Base-by-base conservation (phyloP, 2,329 filamentous ascomycete genomes). In the Claviceps quebecensis region DNA sequence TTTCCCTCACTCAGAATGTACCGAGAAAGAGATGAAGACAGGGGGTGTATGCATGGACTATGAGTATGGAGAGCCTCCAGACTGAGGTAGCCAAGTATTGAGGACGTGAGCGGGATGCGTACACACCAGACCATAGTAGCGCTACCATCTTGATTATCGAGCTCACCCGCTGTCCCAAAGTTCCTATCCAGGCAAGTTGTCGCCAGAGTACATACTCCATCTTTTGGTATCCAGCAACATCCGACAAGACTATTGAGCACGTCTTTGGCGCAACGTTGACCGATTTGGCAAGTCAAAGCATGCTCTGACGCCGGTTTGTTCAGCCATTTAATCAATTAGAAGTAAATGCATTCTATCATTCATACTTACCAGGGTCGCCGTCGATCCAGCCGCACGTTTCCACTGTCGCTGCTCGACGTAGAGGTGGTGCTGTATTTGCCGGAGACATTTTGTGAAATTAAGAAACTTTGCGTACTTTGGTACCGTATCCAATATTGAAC, bases 331-430 rank as follows among this genome's bases (percentile, higher is more conserved):
- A 4, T 6, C 46, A 41, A 36, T 5, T n/a, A 49, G 23, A 39
- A 17, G 44, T 14, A 7, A 22, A 45, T 45, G 8, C 22, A 13
- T 2, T 39, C 29, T 22, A 4, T 22, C 3, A 13, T 37, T 47
- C 40, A 14, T 36, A 17, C 43, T 39, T 50, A 58, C 56, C 51
- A 2, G 56, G 51, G 9, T 56, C 55, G 11, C 56, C 57, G 29
- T 57, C 55, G 16, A 59, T 36, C 55, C 56, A 59, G 22, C 57
- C 57, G 37, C 57, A 59, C 8, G 49, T 56, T 41, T 57, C 56
- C 13, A 37, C 16, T 26, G 51, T 23, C 9, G 16, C 37, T 9
- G 6, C 17, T 44, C 14, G 40, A 23, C 34, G 40, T 44, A 14
- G 40, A 23, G 19, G 19, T 14, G 8, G 26, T 36, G 29, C 40